These are phyloP conservation scores for Magnusiomyces fungicola DNA, from an alignment of 1,139 yeast species.

Conservation along the genomic window DNA sequence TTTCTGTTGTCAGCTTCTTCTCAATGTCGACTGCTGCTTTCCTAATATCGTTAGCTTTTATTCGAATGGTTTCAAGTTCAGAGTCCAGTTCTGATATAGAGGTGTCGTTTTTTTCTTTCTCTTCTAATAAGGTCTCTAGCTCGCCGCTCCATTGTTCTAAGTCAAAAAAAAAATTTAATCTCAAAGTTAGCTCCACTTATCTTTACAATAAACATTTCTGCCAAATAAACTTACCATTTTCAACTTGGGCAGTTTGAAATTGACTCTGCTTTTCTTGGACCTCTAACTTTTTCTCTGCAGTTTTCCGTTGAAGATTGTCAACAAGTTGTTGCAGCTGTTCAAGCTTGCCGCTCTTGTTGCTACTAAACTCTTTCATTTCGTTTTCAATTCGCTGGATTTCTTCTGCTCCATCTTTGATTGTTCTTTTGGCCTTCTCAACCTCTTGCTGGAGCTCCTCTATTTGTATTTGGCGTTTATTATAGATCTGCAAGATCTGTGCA, in stretches of 20 bases:
- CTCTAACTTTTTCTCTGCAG: constrained; percentile 35
- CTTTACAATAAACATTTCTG: neutral
- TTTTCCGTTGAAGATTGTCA: constrained; percentile 15
- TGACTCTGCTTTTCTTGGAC: constrained; percentile 44
- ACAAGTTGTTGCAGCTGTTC: constrained; percentile 45
- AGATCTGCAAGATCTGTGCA: constrained; percentile 44
- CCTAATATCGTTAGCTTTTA: constrained; percentile 30
- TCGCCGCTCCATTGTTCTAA: constrained; percentile 67
- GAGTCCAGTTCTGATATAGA: constrained; percentile 37
- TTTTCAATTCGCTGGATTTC: constrained; percentile 56
- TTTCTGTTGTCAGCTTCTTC: constrained; percentile 50
- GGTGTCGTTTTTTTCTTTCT: constrained; percentile 33
- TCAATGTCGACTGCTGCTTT: constrained; percentile 30
- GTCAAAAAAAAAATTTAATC: no score
- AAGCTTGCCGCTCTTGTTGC: constrained; percentile 74
- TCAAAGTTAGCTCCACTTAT: neutral
- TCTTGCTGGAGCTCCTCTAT: constrained; percentile 40
- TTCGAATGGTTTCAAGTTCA: constrained; percentile 31
- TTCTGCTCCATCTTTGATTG: constrained; percentile 26
- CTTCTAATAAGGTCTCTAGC: constrained; percentile 39
- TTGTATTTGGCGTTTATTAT: constrained; percentile 44
- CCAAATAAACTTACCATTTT: constrained; percentile 35
- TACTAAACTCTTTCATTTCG: constrained; percentile 77
- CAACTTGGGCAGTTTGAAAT: constrained; percentile 63
- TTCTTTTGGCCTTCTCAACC: constrained; percentile 35